Percentiles rank a stretch among this genome's conserved stretches.
Conservation (phyloP, 768 basidiomycete species). For the Botryobasidium botryosum region DNA sequence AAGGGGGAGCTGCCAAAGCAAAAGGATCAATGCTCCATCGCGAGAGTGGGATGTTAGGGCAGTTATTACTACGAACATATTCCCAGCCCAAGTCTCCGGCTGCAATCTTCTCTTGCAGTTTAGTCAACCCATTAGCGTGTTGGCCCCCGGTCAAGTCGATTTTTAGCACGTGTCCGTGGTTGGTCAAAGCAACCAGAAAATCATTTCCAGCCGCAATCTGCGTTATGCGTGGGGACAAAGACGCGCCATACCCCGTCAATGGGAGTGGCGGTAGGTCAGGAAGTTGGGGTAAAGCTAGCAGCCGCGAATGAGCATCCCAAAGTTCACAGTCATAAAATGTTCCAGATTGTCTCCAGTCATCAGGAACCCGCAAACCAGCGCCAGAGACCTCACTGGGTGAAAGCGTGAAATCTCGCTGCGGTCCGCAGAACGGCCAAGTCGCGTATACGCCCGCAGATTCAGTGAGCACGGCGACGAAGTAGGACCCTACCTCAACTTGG, state of each 20-base stretch:
- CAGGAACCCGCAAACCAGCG: slow-evolving; percentile 13
- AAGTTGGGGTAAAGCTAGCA: slow-evolving; percentile 44
- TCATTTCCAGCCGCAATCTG: slow-evolving; percentile 67
- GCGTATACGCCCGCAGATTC: slow-evolving; percentile 53
- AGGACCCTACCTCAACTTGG: slow-evolving; percentile 65
- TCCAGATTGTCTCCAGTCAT: slow-evolving; percentile 27
- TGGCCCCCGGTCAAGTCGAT: slow-evolving; percentile 25
- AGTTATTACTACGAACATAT: slow-evolving; percentile 37
- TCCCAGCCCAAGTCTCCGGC: slow-evolving; percentile 29
- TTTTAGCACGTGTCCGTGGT: slow-evolving; percentile 58
- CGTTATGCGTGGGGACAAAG: slow-evolving; percentile 34
- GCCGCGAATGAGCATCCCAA: slow-evolving; percentile 32
- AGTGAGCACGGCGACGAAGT: slow-evolving; percentile 57
- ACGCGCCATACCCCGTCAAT: slow-evolving; percentile 14
- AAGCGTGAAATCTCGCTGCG: slow-evolving; percentile 23
- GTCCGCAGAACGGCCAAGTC: slow-evolving; percentile 51
- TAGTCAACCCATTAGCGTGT: too few relatives aligned
- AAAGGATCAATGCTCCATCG: neutral
- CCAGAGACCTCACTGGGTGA: slow-evolving; percentile 20
- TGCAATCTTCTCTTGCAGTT: slow-evolving; percentile 1
- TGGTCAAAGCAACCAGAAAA: slow-evolving; percentile 63
- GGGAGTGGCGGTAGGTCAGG: slow-evolving; percentile 31
- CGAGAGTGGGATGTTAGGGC: neutral
- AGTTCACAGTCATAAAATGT: slow-evolving; percentile 43
- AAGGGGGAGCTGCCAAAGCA: slow-evolving; percentile 40